These are phyloP conservation scores for Ceratobasidium papillatum DNA, from an alignment of 1,284 basidiomycete species.

Conservation along the genomic window DNA sequence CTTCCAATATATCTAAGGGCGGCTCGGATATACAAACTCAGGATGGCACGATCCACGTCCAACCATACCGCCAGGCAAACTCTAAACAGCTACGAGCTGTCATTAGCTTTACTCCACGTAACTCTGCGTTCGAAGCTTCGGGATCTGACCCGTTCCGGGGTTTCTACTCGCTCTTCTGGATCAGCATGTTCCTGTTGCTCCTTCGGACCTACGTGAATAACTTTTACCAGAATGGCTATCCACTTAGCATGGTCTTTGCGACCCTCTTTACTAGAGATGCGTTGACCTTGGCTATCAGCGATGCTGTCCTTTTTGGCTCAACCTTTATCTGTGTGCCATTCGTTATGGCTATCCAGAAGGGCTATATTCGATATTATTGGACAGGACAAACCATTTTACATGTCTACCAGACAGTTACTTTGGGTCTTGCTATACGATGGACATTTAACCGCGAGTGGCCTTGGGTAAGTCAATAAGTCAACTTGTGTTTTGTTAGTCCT, in stretches of 20 bases:
- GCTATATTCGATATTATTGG: slow-evolving; percentile 83
- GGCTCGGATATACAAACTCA: slow-evolving; percentile 45
- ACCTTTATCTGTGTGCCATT: slow-evolving; percentile 85
- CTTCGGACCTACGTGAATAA: slow-evolving; percentile 79
- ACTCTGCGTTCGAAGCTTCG: slow-evolving; percentile 81
- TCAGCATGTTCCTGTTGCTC: slow-evolving; percentile 73
- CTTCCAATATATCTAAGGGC: slow-evolving; percentile 43
- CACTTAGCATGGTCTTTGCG: slow-evolving; percentile 85
- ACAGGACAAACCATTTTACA: slow-evolving; percentile 81
- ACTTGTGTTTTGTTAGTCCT: slow-evolving; percentile 63
- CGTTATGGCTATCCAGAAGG: slow-evolving; percentile 75
- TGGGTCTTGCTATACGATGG: slow-evolving; percentile 80
- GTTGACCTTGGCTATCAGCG: slow-evolving; percentile 82
- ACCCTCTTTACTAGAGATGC: slow-evolving; percentile 89
- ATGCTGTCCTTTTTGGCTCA: slow-evolving; percentile 79
- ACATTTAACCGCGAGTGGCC: slow-evolving; percentile 69
- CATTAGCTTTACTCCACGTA: slow-evolving; percentile 84
- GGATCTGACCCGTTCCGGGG: slow-evolving; percentile 90
- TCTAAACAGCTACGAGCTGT: slow-evolving; percentile 77
- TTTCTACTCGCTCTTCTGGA: slow-evolving; percentile 92
- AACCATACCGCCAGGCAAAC: slow-evolving; percentile 69
- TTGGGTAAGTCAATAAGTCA: slow-evolving; percentile 17
- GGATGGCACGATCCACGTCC: slow-evolving; percentile 64
- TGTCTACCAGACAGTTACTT: slow-evolving; percentile 72
- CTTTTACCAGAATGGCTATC: slow-evolving; percentile 78